Evolutionary conservation across 2,329 filamentous ascomycete species (phyloP).

Genomic region (Arthrobotrys entomopaga): DNA sequence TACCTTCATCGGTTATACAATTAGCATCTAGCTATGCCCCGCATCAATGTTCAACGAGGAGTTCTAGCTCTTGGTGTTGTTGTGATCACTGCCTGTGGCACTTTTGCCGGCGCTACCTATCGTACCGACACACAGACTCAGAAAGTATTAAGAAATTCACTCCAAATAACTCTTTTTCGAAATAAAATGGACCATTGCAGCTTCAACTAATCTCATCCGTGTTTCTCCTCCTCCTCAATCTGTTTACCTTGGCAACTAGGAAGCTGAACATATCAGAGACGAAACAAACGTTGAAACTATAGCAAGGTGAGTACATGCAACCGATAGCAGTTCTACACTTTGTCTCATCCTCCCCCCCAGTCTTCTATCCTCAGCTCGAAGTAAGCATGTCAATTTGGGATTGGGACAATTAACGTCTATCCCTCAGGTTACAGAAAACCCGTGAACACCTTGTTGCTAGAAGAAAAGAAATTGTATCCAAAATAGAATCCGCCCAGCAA

Average conservation of each 20-base stretch:
- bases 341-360: neutral
- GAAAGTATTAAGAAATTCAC: constrained; percentile 16
- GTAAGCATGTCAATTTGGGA: too few relatives aligned
- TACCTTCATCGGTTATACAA: neutral
- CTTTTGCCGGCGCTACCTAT: constrained; percentile 34
- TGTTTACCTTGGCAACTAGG: neutral
- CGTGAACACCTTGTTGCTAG: constrained; percentile 26
- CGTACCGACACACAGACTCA: constrained; percentile 23
- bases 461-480: constrained; percentile 41
- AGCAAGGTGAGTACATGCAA: constrained; percentile 1
- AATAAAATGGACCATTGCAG: neutral
- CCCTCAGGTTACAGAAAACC: constrained; percentile 18
- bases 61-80: constrained; percentile 29
- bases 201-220: neutral
- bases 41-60: constrained; percentile 9
- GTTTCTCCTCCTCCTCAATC: neutral
- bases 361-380: neutral
- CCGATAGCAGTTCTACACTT: neutral
- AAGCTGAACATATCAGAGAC: constrained; percentile 1
- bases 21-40: neutral
- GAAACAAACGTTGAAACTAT: constrained; percentile 19
- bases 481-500: constrained; percentile 13
- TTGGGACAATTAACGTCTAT: neutral
- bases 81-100: constrained; percentile 40
- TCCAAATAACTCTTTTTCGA: neutral